phyloP scores from a whole-genome alignment of 805 yeast species.

The Wickerhamomyces bisporus region DNA sequence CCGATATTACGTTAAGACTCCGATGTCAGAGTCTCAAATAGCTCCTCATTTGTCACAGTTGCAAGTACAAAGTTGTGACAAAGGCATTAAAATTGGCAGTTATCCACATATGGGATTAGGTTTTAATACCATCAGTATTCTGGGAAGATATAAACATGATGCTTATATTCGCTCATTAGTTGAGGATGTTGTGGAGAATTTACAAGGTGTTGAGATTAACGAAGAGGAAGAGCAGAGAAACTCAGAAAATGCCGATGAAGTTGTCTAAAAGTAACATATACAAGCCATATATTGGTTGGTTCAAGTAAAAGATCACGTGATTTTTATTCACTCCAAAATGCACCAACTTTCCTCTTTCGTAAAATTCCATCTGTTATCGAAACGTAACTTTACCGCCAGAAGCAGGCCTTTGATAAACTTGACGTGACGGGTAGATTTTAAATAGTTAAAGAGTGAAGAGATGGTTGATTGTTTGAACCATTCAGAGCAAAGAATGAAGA shows the following conservation, averaged over 20 bases:
- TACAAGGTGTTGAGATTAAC: constrained; percentile 55
- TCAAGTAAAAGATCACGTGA: no score
- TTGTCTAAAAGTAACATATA: no score
- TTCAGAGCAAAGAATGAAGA: no score
- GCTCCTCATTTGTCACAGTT: constrained; percentile 56
- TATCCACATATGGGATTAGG: constrained; percentile 73
- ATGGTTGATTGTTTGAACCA: no score
- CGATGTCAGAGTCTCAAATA: constrained; percentile 55
- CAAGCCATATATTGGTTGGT: no score
- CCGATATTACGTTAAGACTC: constrained; percentile 60
- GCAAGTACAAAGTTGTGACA: constrained; percentile 35
- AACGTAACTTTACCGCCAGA: no score
- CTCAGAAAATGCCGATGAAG: constrained; percentile 3
- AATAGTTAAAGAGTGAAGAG: no score
- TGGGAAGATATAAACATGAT: constrained; percentile 46
- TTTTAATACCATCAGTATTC: constrained; percentile 65
- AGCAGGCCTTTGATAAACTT: no score
- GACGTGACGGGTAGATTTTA: no score
- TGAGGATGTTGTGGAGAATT: constrained; percentile 35
- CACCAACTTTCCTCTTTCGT: background rate
- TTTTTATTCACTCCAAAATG: no score
- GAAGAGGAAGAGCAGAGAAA: constrained; percentile 46
- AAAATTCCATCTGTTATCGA: no score
- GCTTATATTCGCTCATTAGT: constrained; percentile 41
- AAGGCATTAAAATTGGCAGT: constrained; percentile 66